Percentiles rank a stretch among this genome's conserved stretches.
These are phyloP conservation scores for Pichia cephalocereana DNA, from an alignment of 805 yeast species.

Conservation along the genomic window DNA sequence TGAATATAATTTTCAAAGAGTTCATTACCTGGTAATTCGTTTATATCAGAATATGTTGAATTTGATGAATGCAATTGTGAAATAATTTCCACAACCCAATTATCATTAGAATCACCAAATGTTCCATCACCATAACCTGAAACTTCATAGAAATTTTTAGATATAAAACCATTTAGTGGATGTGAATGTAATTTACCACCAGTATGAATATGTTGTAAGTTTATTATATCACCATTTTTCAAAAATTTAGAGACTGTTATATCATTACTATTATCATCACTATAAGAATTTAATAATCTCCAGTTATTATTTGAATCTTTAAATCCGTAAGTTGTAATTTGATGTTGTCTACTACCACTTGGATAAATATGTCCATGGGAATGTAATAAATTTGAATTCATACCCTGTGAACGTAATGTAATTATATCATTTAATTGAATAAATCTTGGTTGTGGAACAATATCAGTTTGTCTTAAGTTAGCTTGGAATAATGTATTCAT, in stretches of 20 bases:
- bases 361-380: slow-evolving; percentile 85
- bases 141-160: slow-evolving; percentile 44
- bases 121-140: slow-evolving; percentile 63
- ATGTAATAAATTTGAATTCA: slow-evolving; percentile 70
- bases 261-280: slow-evolving; percentile 4
- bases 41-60: slow-evolving; percentile 14
- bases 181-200: slow-evolving; percentile 67
- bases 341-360: slow-evolving; percentile 89
- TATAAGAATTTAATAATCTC: slow-evolving; percentile 34
- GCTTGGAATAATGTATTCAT: slow-evolving; percentile 88
- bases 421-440: slow-evolving; percentile 53
- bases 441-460: slow-evolving; percentile 59
- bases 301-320: slow-evolving; percentile 83
- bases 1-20: slow-evolving; percentile 44
- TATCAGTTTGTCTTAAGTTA: slow-evolving; percentile 59
- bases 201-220: slow-evolving; percentile 56
- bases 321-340: slow-evolving; percentile 84
- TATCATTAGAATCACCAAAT: slow-evolving; percentile 64
- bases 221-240: slow-evolving; percentile 49
- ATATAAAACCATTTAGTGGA: slow-evolving; percentile 52
- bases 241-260: slow-evolving; percentile 24
- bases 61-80: slow-evolving; percentile 37
- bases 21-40: slow-evolving; percentile 25
- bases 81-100: slow-evolving; percentile 66
- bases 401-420: slow-evolving; percentile 61